Conservation (phyloP, 1,139 yeast genomes). For the Candida frijolesensis region DNA sequence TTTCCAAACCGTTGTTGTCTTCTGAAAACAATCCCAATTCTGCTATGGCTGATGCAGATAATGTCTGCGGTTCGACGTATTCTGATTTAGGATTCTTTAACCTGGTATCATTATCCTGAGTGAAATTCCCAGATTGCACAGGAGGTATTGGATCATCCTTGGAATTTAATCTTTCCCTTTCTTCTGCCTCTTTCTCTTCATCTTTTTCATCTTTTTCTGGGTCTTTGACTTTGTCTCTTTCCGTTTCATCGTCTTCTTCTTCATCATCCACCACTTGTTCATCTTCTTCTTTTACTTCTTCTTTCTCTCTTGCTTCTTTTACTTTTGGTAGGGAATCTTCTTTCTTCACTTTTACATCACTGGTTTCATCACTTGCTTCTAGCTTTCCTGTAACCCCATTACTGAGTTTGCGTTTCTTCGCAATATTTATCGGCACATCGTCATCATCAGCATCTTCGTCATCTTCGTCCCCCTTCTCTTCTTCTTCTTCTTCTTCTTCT, state of each 20-base stretch:
- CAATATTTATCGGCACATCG: constrained; percentile 16
- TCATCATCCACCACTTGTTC: neutral
- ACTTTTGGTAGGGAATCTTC: constrained; percentile 8
- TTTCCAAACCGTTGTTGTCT: constrained; percentile 52
- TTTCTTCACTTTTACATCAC: constrained; percentile 15
- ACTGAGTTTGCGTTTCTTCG: constrained; percentile 17
- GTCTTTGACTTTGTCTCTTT: constrained; percentile 11
- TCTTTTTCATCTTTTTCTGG: constrained; percentile 9
- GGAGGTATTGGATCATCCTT: constrained; percentile 45
- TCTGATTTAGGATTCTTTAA: constrained; percentile 78
- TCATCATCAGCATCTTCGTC: constrained; percentile 15
- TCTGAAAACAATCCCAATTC: constrained; percentile 71
- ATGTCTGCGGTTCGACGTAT: constrained; percentile 70
- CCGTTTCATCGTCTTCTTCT: constrained; percentile 15
- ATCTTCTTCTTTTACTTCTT: constrained; percentile 14
- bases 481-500: constrained; percentile 6
- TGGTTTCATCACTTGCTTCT: constrained; percentile 8
- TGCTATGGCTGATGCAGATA: constrained; percentile 66
- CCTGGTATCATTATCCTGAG: constrained; percentile 57
- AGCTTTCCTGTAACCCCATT: neutral
- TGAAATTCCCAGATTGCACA: constrained; percentile 47
- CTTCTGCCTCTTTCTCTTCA: neutral
- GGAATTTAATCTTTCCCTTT: constrained; percentile 21
- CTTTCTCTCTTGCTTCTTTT: constrained; percentile 10
- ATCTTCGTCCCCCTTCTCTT: constrained; percentile 7